A percentile compares a stretch with the other conserved stretches of the same genome.
Evolutionary conservation across 1,284 basidiomycete species (phyloP).

Genomic region (Puccinia novopanici): DNA sequence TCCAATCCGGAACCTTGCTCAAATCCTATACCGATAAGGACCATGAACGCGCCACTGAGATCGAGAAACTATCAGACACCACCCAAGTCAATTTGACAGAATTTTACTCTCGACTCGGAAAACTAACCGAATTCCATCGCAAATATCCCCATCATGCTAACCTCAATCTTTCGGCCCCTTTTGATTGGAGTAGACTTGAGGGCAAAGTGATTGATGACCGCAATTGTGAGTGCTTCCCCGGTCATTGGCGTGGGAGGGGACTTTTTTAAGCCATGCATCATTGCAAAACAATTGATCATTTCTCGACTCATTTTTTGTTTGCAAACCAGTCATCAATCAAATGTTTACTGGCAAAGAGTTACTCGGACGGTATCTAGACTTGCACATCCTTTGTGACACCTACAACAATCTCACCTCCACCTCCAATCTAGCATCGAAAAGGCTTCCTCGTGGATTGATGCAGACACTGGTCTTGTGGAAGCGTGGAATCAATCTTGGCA

Average conservation of each 20-base stretch:
- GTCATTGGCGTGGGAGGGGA: background rate
- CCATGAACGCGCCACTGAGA: constrained; percentile 34
- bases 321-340: constrained; percentile 71
- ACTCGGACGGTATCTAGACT: constrained; percentile 89
- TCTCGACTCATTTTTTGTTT: background rate
- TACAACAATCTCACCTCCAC: constrained; percentile 79
- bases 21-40: constrained; percentile 41
- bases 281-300: background rate
- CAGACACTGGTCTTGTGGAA: too few relatives aligned
- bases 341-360: constrained; percentile 94
- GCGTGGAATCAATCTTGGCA: too few relatives aligned
- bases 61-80: constrained; percentile 28
- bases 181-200: constrained; percentile 72
- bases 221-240: constrained; percentile 55
- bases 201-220: constrained; percentile 67
- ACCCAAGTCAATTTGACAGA: constrained; percentile 73
- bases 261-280: background rate
- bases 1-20: constrained; percentile 24
- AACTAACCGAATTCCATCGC: constrained; percentile 91
- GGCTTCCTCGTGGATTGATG: too few relatives aligned
- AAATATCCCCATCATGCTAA: constrained; percentile 90
- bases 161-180: constrained; percentile 57
- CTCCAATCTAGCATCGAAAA: constrained; percentile 45
- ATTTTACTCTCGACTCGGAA: constrained; percentile 90
- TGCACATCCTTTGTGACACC: constrained; percentile 81